These are phyloP conservation scores for Kernera saxatilis DNA, from an alignment of 345 rosid genomes.

Conservation along the genomic window DNA sequence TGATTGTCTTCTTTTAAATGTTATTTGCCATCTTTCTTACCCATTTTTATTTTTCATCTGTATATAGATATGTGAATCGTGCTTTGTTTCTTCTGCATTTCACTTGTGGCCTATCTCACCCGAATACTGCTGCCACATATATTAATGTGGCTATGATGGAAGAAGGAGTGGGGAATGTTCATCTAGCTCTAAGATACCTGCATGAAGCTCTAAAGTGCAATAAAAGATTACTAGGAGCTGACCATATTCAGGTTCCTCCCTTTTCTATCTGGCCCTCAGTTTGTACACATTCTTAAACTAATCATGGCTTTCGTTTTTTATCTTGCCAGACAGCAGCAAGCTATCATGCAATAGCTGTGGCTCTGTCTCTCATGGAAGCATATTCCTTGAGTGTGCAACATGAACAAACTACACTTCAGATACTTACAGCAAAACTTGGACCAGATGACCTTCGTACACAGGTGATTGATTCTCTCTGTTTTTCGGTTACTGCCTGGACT, in stretches of 20 bases:
- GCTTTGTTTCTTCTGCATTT: slow-evolving; percentile 87
- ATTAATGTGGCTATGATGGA: slow-evolving; percentile 99
- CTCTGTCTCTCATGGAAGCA: slow-evolving; percentile 93
- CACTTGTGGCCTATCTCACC: slow-evolving; percentile 91
- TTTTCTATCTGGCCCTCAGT: not conserved
- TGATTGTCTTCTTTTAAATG: slow-evolving; percentile 5
- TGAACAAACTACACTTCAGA: slow-evolving; percentile 89
- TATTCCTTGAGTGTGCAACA: slow-evolving; percentile 91
- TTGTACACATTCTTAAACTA: not conserved
- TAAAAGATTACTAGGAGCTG: slow-evolving; percentile 84
- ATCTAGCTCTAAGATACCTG: slow-evolving; percentile 86
- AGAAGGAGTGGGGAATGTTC: slow-evolving; percentile 93
- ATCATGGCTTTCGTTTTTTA: not conserved
- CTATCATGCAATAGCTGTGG: slow-evolving; percentile 98
- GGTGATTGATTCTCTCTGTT: slow-evolving; percentile 34
- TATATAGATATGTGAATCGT: slow-evolving; percentile 78
- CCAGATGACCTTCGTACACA: slow-evolving; percentile 86
- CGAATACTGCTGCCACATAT: slow-evolving; percentile 95
- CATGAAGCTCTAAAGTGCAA: slow-evolving; percentile 98
- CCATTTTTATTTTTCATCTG: not conserved
- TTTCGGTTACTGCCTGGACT: not conserved
- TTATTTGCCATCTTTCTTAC: not conserved
- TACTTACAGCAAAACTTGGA: slow-evolving; percentile 86
- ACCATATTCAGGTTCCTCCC: slow-evolving; percentile 84
- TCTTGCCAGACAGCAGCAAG: slow-evolving; percentile 86